A percentile compares a stretch with the other conserved stretches of the same genome.
phyloP scores from a whole-genome alignment of 805 yeast species.

The Spathaspora arborariae region DNA sequence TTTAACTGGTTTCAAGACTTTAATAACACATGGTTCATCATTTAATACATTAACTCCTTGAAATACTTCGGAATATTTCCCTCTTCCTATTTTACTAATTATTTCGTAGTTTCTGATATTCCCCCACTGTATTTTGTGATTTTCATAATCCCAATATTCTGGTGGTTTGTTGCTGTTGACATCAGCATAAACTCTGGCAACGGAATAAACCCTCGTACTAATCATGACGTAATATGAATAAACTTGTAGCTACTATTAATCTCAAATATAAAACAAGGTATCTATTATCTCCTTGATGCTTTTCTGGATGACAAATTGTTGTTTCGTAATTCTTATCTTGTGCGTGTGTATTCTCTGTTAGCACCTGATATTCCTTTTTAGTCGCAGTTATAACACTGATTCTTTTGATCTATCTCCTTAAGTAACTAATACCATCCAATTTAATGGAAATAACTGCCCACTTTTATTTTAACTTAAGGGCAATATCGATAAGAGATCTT shows the following conservation, averaged over 20 bases:
- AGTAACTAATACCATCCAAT: neutral
- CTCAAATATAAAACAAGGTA: neutral
- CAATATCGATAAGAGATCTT: neutral
- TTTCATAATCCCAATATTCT: slow-evolving; percentile 86
- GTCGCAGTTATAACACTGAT: neutral
- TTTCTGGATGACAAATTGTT: neutral
- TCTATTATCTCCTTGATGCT: neutral
- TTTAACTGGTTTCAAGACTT: slow-evolving; percentile 89
- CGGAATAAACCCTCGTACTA: slow-evolving; percentile 23
- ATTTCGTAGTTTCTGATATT: slow-evolving; percentile 61
- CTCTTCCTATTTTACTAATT: slow-evolving; percentile 81
- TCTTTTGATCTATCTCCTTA: neutral
- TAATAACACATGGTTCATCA: slow-evolving; percentile 68
- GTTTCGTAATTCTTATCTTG: neutral
- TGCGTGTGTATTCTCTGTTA: neutral
- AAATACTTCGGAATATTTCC: slow-evolving; percentile 94
- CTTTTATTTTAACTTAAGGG: neutral
- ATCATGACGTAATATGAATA: slow-evolving; percentile 16
- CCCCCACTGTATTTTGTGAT: slow-evolving; percentile 43
- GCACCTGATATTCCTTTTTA: neutral
- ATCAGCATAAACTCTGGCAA: slow-evolving; percentile 64
- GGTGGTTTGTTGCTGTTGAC: slow-evolving; percentile 65
- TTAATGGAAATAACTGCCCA: neutral
- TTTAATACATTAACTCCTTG: slow-evolving; percentile 71
- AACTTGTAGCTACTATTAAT: too few relatives aligned